Evolutionary conservation across 176 grass and related monocot genomes (phyloP), one percentile per base, ranked within the genome.

Genomic region (Carex littledalei): DNA sequence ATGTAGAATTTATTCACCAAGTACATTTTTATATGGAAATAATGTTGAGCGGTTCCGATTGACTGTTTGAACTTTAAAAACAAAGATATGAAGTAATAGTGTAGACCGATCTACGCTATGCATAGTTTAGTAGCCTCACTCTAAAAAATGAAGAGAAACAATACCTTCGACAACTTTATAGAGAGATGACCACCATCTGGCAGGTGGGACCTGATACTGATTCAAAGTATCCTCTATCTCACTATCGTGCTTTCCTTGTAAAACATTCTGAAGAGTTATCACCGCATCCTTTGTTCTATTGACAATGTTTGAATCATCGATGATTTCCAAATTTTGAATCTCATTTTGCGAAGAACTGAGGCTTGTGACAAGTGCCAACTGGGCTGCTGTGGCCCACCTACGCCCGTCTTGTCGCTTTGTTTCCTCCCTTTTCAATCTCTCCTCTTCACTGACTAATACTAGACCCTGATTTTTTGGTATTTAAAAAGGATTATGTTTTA

Each of bases 131-230:
- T 39, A 39, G 37, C 37, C 37, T 39, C 37, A 39, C 37, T 39
- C 5, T 39, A 39, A 39, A 35, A 39, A 39, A 81, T 20, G 50
- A 26, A 75, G 34, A n/a, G 10, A 85, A 54, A 71, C 2, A 26
- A 45, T 94, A 99, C 97, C 93, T 99, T 99, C 93, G 5, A 99
- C 82, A 34, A 99, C 85, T 91, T 87, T 99, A 89, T 96, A 99
- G 70, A 99, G 93, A 59, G 97, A 94, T 20, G 97, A 96, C 97
- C 97, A 99, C 97, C 97, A 99, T 74, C 93, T 85, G 56, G 91
- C 91, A 85, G 84, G 32, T 62, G 93, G 89, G 78, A 95, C 87
- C 62, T 95, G 72, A 69, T 89, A 91, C 47, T 91, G 88, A 50
- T 73, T 84, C 63, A 99, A 87, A 63, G 91, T 84, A 52, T 95